phyloP scores from a whole-genome alignment of 2,329 filamentous ascomycete species.

The Aquanectria penicillioides region DNA sequence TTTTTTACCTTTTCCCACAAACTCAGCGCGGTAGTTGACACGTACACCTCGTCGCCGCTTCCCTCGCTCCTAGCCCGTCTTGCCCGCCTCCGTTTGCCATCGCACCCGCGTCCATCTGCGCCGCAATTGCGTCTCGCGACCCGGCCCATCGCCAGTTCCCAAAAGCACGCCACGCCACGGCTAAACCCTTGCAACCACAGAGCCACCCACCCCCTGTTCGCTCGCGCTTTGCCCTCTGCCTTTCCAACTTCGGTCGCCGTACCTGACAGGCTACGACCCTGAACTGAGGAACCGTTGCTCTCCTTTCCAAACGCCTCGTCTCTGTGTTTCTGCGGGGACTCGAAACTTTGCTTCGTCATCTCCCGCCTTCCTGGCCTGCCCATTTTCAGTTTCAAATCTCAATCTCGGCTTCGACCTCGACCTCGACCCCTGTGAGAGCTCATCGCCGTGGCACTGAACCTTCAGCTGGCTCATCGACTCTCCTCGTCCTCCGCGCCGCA shows the following conservation, averaged over 20 bases:
- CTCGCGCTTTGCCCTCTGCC: too few species aligned
- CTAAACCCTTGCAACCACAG: conserved; percentile 39
- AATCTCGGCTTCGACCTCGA: not conserved
- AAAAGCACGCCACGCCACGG: conserved; percentile 41
- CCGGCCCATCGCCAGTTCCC: conserved; percentile 25
- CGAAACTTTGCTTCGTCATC: conserved; percentile 41
- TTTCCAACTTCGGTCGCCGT: conserved; percentile 36
- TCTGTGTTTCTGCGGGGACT: conserved; percentile 42
- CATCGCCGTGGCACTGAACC: too few species aligned
- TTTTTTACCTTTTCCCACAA: not conserved
- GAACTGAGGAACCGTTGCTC: conserved; percentile 32
- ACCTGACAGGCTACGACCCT: conserved; percentile 32
- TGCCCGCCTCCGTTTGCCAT: not conserved
- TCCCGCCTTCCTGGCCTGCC: conserved; percentile 28
- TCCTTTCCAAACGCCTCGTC: conserved; percentile 36
- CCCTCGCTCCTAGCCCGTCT: not conserved
- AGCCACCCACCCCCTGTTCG: conserved; percentile 40
- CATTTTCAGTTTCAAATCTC: conserved; percentile 26
- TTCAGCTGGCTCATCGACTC: too few species aligned
- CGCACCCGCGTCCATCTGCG: conserved; percentile 26
- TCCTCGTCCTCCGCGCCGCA: not conserved
- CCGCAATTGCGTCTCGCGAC: conserved; percentile 12
- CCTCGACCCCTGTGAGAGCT: too few species aligned
- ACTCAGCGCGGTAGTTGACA: too few species aligned
- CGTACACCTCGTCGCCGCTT: not conserved